These are phyloP conservation scores for Acacia confusa DNA, from an alignment of 306 rosid species.

Conservation along the genomic window DNA sequence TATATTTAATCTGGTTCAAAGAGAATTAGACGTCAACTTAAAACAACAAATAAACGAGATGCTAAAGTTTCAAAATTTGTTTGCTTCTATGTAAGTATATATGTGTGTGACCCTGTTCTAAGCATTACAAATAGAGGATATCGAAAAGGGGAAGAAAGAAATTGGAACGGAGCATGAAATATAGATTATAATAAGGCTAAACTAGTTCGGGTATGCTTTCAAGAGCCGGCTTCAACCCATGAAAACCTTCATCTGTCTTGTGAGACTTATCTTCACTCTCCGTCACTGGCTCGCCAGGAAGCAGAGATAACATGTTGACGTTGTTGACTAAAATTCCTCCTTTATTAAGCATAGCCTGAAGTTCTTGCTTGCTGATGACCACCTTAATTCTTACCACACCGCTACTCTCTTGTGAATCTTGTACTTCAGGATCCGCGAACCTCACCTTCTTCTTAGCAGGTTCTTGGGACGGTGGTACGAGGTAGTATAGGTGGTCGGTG, in stretches of 20 bases:
- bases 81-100: neutral
- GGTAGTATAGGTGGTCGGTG: slow-evolving; percentile 52
- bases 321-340: slow-evolving; percentile 51
- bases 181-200: slow-evolving; percentile 32
- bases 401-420: slow-evolving; percentile 41
- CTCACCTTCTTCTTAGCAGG: slow-evolving; percentile 64
- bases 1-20: neutral
- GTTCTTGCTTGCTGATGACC: slow-evolving; percentile 66
- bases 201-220: slow-evolving; percentile 77
- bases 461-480: slow-evolving; percentile 47
- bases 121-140: slow-evolving; percentile 8
- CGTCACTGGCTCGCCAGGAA: slow-evolving; percentile 32
- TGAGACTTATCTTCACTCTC: slow-evolving; percentile 29
- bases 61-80: neutral
- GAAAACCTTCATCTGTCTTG: slow-evolving; percentile 22
- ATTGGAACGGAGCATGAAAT: neutral
- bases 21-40: slow-evolving; percentile 5
- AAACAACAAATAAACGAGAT: neutral
- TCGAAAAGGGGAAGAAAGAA: slow-evolving; percentile 5
- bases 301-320: slow-evolving; percentile 48
- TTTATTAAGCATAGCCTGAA: slow-evolving; percentile 64
- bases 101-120: neutral
- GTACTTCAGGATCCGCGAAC: slow-evolving; percentile 57
- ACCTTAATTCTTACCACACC: slow-evolving; percentile 70
- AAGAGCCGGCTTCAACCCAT: slow-evolving; percentile 64